Base-by-base conservation (phyloP, 2,329 filamentous ascomycete species). In the Cytospora paraplurivora region DNA sequence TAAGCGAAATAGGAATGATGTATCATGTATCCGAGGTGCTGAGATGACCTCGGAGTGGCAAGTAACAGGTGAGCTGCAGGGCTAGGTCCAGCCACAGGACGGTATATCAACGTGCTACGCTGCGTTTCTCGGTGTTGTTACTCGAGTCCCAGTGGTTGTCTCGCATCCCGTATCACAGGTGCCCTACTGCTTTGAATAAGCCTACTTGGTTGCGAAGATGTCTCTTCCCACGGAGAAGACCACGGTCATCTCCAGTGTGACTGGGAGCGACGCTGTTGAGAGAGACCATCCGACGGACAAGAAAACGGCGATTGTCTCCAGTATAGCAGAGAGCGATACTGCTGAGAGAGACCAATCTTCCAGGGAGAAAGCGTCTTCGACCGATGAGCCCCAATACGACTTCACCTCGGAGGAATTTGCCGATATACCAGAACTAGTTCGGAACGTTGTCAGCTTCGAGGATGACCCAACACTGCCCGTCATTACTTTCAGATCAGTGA, bases 381-480 rank as follows among this genome's bases (percentile, higher is more conserved):
- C 19, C 7, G 62, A 63, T 27, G 56, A 63, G 15, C 50, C 52
- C 10, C 56, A 58, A 17, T 38, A 54, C 11, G 62, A 63, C 38
- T 63, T 63, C n/a, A 33, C 38, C 3, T 50, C 56, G 1, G 62
- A 60, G 11, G 56, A 60, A 21, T 63, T 63, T 19, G 21, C 62
- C 38, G 37, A 51, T 66, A 44, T 68, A 61, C 21, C 69, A n/a
- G 68, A 67, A 11, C 41, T 68, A 13, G 68, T 69, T 47, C 68
- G 68, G 19, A 61, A 65, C n/a, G 56, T 69, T 34, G 68, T 69
- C 56, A 66, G 65, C 60, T 67, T 69, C 21, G 65, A 69, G 19
- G 68, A 69, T 15, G 68, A 69, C 51, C 63, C 65, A 38, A 59
- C 57, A 6, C 35, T 62, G 35, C 62, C 56, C 4, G 66, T 67